Base-by-base conservation (phyloP, 129 eudicot species). In the Scalesia atractyloides region DNA sequence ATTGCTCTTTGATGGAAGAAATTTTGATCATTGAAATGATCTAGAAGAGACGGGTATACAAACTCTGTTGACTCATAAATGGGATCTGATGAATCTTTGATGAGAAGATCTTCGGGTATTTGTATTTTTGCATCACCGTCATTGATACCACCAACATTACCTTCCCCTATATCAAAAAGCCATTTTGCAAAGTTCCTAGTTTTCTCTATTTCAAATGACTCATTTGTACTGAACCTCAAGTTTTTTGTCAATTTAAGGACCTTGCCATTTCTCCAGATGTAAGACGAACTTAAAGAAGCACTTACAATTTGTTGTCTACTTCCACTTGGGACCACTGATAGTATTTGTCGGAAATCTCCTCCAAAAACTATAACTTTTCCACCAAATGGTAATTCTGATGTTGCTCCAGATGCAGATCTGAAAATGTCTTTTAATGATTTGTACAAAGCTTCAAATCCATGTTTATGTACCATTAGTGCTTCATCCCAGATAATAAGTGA, bases 1-100 rank as follows among this genome's bases (percentile, higher is more conserved):
- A 79, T 79, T 3, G 82, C 72, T 52, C 68, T 50, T 15, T 73
- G 69, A 64, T 72, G 74, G 11, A 79, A 73, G 16, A 47, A 72
- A 1, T 10, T 17, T 1, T 60, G 11, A 9, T 59, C 46, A 9
- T 11, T 7, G 7, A 57, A 7, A n/a, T 68, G 26, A 9, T 58
- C 8, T 3, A 43, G 17, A 8, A 76, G 3, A 30, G 18, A 22
- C 2, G 70, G 76, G 5, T 76, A 76, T 1, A 56, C 48, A 7
- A n/a, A 19, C 1, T 58, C n/a, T 5, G 70, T 68, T 6, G 70
- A 43, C 1, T 56, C 3, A 15, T 7, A 39, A 8, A 69, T 14
- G 5, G 72, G 76, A 49, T 60, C 70, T n/a, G 0, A 3, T 1
- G 47, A 8, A 12, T 51, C 72, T 4, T 5, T 36, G 1, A 78